These are phyloP conservation scores for Lactifluus volemus DNA, from an alignment of 768 basidiomycete species.

Conservation along the genomic window DNA sequence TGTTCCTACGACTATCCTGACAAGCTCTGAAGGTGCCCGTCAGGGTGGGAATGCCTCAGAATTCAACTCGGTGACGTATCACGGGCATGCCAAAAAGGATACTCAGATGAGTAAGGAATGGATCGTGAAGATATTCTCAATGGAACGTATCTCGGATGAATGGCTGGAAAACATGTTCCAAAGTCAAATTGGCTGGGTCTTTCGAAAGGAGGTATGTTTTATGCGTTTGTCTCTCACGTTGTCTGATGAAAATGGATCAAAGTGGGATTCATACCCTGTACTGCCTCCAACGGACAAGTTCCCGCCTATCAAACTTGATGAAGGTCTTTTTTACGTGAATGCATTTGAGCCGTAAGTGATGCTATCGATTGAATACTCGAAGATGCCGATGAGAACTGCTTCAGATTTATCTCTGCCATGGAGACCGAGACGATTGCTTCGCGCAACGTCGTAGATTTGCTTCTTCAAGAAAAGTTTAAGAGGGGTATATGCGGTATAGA, in stretches of 20 bases:
- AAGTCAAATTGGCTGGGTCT: constrained; percentile 68
- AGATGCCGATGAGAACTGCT: neutral
- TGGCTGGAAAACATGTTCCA: constrained; percentile 61
- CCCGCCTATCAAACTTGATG: constrained; percentile 69
- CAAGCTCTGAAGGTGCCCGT: constrained; percentile 54
- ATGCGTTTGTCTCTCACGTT: neutral
- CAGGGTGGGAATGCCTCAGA: constrained; percentile 54
- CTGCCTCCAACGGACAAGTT: constrained; percentile 58
- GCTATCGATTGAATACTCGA: neutral
- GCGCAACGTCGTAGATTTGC: constrained; percentile 73
- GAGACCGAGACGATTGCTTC: constrained; percentile 84
- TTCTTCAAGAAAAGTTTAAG: constrained; percentile 65
- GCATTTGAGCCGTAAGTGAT: constrained; percentile 76
- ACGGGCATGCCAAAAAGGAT: constrained; percentile 33
- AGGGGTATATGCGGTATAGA: constrained; percentile 49
- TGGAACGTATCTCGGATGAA: constrained; percentile 51
- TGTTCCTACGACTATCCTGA: constrained; percentile 61
- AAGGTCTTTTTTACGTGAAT: constrained; percentile 85
- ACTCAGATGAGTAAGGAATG: constrained; percentile 33
- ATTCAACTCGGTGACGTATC: constrained; percentile 85
- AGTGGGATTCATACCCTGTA: constrained; percentile 80
- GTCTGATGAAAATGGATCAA: neutral
- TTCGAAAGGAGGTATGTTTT: constrained; percentile 59
- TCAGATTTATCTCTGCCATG: constrained; percentile 83
- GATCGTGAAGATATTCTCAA: constrained; percentile 85